Conservation (phyloP, 1,284 basidiomycete species). For the Pulchroboletus neoregius region DNA sequence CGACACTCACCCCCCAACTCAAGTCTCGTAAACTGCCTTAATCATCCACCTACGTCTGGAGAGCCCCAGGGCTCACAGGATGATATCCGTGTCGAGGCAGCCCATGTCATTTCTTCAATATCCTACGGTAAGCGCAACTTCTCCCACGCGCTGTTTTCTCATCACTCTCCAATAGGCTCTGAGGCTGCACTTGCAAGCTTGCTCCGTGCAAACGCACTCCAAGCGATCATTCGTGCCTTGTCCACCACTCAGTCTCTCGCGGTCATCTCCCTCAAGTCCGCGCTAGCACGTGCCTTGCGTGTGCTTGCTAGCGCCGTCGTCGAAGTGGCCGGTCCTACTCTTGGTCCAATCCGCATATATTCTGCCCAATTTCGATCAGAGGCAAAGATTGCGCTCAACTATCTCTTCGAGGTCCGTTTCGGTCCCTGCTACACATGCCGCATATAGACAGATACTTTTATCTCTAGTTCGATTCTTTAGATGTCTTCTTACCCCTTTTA, state of each 20-base stretch:
- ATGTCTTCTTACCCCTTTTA: conserved; percentile 64
- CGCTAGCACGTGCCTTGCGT: conserved; percentile 57
- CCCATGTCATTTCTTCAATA: conserved; percentile 68
- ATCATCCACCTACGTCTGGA: conserved; percentile 36
- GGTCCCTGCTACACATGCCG: neutral
- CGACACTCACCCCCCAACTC: conserved; percentile 4
- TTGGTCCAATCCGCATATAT: conserved; percentile 56
- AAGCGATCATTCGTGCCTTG: conserved; percentile 56
- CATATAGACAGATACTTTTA: neutral
- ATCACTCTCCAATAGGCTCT: conserved; percentile 42
- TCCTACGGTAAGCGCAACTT: conserved; percentile 47
- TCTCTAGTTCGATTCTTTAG: conserved; percentile 53
- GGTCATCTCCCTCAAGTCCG: conserved; percentile 45
- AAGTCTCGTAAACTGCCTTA: conserved; percentile 57
- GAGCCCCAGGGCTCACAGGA: conserved; percentile 39
- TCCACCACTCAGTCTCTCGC: conserved; percentile 41
- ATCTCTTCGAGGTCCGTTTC: conserved; percentile 53
- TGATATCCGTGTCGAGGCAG: conserved; percentile 63
- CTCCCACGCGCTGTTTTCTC: neutral
- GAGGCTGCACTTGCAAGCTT: conserved; percentile 55
- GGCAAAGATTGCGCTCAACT: conserved; percentile 52
- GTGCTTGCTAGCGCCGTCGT: conserved; percentile 55
- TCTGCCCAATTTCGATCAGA: conserved; percentile 44
- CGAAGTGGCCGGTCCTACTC: conserved; percentile 60
- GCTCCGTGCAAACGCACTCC: conserved; percentile 50